A percentile compares a stretch with the other conserved stretches of the same genome.
These are phyloP conservation scores for Fusarium acutatum DNA, from an alignment of 2,329 filamentous ascomycete genomes.

Conservation along the genomic window DNA sequence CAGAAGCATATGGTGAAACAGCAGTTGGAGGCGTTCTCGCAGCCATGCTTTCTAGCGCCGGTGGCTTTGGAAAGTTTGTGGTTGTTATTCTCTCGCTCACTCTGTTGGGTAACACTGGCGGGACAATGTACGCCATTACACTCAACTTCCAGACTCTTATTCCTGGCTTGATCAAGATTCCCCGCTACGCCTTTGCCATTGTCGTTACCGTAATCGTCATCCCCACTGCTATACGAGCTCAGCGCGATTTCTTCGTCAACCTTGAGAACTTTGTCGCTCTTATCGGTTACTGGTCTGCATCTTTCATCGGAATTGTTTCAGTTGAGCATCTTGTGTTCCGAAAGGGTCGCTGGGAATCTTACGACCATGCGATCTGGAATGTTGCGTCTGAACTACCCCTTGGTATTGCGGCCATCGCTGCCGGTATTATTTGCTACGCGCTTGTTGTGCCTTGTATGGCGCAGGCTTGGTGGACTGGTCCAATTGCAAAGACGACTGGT, in stretches of 20 bases:
- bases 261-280: conserved; percentile 65
- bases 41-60: conserved; percentile 65
- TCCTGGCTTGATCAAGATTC: conserved; percentile 63
- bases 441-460: conserved; percentile 68
- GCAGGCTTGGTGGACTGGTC: conserved; percentile 69
- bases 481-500: conserved; percentile 66
- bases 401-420: conserved; percentile 57
- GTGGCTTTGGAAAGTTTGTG: conserved; percentile 70
- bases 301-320: conserved; percentile 59
- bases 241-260: conserved; percentile 64
- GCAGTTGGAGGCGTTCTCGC: conserved; percentile 67
- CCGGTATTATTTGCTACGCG: conserved; percentile 56
- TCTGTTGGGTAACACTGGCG: conserved; percentile 66
- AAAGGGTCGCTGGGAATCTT: conserved; percentile 52
- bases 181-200: conserved; percentile 65
- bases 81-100: conserved; percentile 66
- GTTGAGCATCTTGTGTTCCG: conserved; percentile 61
- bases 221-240: conserved; percentile 64
- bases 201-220: conserved; percentile 68
- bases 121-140: conserved; percentile 69
- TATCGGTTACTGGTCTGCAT: conserved; percentile 67
- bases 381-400: conserved; percentile 54
- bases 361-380: conserved; percentile 59
- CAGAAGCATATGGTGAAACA: conserved; percentile 60
- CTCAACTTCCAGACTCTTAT: conserved; percentile 71